Conservation (phyloP, 192 early-diverging fungal genomes). For the Coemansia sp. region DNA sequence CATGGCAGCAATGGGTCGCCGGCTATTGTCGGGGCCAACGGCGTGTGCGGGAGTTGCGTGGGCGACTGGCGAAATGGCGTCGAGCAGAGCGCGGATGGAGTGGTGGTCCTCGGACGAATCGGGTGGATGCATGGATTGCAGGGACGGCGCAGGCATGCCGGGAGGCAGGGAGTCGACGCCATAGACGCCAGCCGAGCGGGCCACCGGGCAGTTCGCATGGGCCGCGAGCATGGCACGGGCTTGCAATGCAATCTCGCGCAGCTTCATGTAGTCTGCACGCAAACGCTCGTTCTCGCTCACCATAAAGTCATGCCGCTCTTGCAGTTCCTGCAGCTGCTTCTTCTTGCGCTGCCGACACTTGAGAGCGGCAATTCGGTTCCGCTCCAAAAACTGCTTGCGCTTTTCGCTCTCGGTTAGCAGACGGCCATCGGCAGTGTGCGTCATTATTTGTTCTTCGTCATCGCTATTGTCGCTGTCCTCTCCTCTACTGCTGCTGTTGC, state of each 20-base stretch:
- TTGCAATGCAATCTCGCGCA: slow-evolving; percentile 72
- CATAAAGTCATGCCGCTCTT: slow-evolving; percentile 51
- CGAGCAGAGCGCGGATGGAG: too few relatives aligned
- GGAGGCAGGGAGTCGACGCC: slow-evolving; percentile 45
- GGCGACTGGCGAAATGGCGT: slow-evolving; percentile 32
- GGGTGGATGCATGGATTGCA: slow-evolving; percentile 16
- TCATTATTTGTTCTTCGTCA: neutral
- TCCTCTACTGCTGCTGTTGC: neutral
- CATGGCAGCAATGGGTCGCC: too few relatives aligned
- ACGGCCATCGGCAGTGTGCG: neutral
- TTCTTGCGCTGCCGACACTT: slow-evolving; percentile 94
- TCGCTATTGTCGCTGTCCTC: neutral
- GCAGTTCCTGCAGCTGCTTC: slow-evolving; percentile 78
- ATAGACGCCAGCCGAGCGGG: slow-evolving; percentile 62
- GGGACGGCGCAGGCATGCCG: slow-evolving; percentile 13
- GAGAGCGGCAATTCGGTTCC: slow-evolving; percentile 82
- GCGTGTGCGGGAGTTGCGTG: slow-evolving; percentile 26
- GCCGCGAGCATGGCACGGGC: slow-evolving; percentile 72
- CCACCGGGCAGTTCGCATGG: slow-evolving; percentile 72
- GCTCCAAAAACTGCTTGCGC: slow-evolving; percentile 78
- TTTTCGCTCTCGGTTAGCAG: slow-evolving; percentile 59
- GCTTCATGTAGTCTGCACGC: slow-evolving; percentile 23
- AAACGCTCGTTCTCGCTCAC: slow-evolving; percentile 38
- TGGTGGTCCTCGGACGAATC: slow-evolving; percentile 16
- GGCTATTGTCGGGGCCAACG: slow-evolving; percentile 9